These are phyloP conservation scores for Fusarium nygamai DNA, from an alignment of 2,329 filamentous ascomycete genomes.

Conservation along the genomic window DNA sequence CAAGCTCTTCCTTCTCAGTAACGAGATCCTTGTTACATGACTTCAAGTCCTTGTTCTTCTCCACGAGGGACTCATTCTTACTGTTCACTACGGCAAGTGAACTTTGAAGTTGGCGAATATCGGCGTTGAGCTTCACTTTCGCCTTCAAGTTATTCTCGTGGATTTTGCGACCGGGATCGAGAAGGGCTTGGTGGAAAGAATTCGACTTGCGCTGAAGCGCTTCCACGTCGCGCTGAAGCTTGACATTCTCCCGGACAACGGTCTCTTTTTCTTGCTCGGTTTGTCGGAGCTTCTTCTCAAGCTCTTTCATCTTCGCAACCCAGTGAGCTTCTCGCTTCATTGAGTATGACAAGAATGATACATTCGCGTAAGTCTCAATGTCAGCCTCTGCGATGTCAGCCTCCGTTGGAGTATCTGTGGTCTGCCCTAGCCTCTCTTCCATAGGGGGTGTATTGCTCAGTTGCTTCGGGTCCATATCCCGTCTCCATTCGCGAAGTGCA, in stretches of 20 bases:
- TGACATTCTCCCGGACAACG: rapidly evolving
- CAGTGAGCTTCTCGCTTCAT: neutral
- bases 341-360: neutral
- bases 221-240: neutral
- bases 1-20: no score
- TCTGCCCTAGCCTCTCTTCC: rapidly evolving
- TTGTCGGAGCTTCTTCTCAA: neutral
- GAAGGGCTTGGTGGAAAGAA: rapidly evolving
- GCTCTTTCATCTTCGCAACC: neutral
- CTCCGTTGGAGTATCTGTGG: rapidly evolving
- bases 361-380: rapidly evolving
- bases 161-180: neutral
- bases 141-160: neutral
- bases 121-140: neutral
- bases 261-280: neutral
- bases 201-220: neutral
- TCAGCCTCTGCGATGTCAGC: neutral
- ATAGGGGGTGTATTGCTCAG: rapidly evolving
- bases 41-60: neutral
- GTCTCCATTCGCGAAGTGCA: neutral
- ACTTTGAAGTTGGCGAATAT: neutral
- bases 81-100: rapidly evolving
- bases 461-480: neutral
- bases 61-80: neutral
- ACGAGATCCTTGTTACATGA: neutral